Evolutionary conservation across 2,329 filamentous ascomycete genomes (phyloP), one percentile per base, ranked within the genome.

Genomic region (Aspergillus amoenus): DNA sequence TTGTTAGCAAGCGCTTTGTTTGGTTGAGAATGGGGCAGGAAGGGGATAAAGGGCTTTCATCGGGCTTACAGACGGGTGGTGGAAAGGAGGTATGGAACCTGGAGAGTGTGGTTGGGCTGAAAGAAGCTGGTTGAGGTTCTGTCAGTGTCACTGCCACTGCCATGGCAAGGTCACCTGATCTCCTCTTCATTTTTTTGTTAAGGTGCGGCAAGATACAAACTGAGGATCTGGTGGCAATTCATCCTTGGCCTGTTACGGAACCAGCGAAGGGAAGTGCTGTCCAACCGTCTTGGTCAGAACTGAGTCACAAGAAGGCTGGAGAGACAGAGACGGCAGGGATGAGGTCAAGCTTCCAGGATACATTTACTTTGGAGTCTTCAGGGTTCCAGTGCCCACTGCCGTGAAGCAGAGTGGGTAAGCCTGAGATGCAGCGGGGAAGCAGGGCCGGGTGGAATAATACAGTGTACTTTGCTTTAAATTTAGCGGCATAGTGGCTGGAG

Each of bases 381-480:
- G 7, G 24, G 24, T 24, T 7, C 24, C 24, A 24, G 24, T 24
- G 24, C 24, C 24, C 24, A 24, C 24, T 24, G 24, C 24, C 24
- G 18, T 30, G 17, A 30, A 39, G 34, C 13, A 15, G 32, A 17
- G 21, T 50, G 48, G 48, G 34, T 43, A 51, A 51, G 39, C 48
- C 41, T 53, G 8, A 37, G 42, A 52, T 56, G 54, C 34, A 51
- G 48, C 55, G 49, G 55, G 55, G 49, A 52, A 52, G 37, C 34
- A 44, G 27, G 47, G 34, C 48, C 55, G 21, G 55, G 55, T 52
- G 48, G 43, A 37, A 46, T 21, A 45, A 9, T 40, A 21, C 21
- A 21, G 21, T 21, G 21, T 21, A 37, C 18, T 21, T n/a, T 15
- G 34, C 34, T 37, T 37, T 37, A 37, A 37, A 42, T 9, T 42